Conservation (phyloP, 2,329 filamentous ascomycete genomes). For the Hawksworthiomyces lignivorus region DNA sequence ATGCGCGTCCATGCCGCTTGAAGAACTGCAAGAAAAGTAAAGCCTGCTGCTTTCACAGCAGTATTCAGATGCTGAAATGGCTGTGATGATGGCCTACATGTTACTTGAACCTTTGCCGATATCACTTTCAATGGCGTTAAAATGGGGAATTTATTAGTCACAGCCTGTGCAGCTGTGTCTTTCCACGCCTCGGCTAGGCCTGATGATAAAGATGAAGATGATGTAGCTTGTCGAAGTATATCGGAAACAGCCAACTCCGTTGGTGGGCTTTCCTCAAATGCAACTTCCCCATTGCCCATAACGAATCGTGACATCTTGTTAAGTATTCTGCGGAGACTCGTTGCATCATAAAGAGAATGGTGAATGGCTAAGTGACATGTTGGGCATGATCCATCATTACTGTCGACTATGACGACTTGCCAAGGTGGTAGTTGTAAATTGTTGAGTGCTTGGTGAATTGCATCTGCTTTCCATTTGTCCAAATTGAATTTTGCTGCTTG, state of each 20-base stretch:
- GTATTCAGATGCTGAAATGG: slow-evolving; percentile 42
- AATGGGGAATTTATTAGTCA: slow-evolving; percentile 66
- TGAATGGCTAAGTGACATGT: slow-evolving; percentile 47
- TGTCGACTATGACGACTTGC: slow-evolving; percentile 44
- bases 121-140: slow-evolving; percentile 55
- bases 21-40: slow-evolving; percentile 68
- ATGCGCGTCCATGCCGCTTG: slow-evolving; percentile 74
- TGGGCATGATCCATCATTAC: slow-evolving; percentile 21
- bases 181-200: slow-evolving; percentile 55
- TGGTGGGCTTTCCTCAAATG: slow-evolving; percentile 7
- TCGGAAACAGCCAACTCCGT: slow-evolving; percentile 28
- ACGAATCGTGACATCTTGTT: slow-evolving; percentile 44
- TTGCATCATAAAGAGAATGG: slow-evolving; percentile 81
- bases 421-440: slow-evolving; percentile 53
- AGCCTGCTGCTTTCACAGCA: slow-evolving; percentile 47
- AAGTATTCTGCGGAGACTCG: slow-evolving; percentile 61
- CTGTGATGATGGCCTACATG: slow-evolving; percentile 27
- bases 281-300: slow-evolving; percentile 10
- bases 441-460: slow-evolving; percentile 26
- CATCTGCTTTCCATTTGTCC: slow-evolving; percentile 29
- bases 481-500: slow-evolving; percentile 20
- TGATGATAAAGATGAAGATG: slow-evolving; percentile 14
- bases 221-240: slow-evolving; percentile 31
- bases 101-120: slow-evolving; percentile 21
- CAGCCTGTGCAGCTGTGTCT: slow-evolving; percentile 39